Evolutionary conservation across 192 early-diverging fungal genomes (phyloP).

Genomic region (Allomyces macrogynus): DNA sequence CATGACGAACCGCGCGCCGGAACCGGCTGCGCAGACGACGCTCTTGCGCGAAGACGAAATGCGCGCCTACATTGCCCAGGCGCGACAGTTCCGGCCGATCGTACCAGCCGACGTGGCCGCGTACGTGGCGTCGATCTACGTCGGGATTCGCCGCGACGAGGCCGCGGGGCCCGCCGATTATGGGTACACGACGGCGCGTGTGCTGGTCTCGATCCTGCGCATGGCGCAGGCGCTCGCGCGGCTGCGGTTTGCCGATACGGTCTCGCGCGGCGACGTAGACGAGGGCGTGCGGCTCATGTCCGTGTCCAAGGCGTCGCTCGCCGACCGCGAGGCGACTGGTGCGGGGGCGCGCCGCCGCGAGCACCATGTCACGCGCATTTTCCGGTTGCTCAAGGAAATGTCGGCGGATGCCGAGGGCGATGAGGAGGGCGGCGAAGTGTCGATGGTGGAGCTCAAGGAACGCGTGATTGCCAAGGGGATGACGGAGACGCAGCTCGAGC

Average conservation of each 20-base stretch:
- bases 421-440: slow-evolving; percentile 30
- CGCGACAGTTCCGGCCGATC: slow-evolving; percentile 46
- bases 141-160: slow-evolving; percentile 36
- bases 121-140: slow-evolving; percentile 74
- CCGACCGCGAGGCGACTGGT: slow-evolving; percentile 27
- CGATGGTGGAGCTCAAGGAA: slow-evolving; percentile 40
- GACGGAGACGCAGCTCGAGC: slow-evolving; percentile 51
- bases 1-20: slow-evolving; percentile 32
- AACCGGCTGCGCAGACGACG: neutral
- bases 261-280: slow-evolving; percentile 54
- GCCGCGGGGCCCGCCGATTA: slow-evolving; percentile 26
- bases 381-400: slow-evolving; percentile 55
- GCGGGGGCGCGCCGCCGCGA: slow-evolving; percentile 16
- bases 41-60: slow-evolving; percentile 42
- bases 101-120: slow-evolving; percentile 56
- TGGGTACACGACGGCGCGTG: slow-evolving; percentile 65
- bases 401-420: slow-evolving; percentile 27
- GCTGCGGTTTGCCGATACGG: slow-evolving; percentile 43
- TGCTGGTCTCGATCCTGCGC: slow-evolving; percentile 68
- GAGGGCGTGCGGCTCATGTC: slow-evolving; percentile 76
- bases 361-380: slow-evolving; percentile 42
- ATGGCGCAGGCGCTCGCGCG: slow-evolving; percentile 65
- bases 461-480: slow-evolving; percentile 55
- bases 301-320: slow-evolving; percentile 70
- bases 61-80: slow-evolving; percentile 69